A percentile compares a stretch with the other conserved stretches of the same genome.
Evolutionary conservation across 495 filamentous ascomycete species (phyloP).

Genomic region (Geoglossum glabrum): DNA sequence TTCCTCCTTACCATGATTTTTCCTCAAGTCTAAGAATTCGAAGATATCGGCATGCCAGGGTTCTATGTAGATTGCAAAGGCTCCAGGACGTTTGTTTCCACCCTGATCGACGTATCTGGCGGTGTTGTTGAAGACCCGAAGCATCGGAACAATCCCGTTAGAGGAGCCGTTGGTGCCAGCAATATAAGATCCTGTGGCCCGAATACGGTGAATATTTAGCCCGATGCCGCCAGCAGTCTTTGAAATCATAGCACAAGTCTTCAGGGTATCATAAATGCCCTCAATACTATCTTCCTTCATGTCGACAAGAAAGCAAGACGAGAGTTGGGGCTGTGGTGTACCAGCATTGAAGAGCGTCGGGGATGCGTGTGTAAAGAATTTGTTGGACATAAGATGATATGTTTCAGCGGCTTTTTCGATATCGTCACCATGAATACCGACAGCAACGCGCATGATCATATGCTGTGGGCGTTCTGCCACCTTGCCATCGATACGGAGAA

Average conservation of each 20-base stretch:
- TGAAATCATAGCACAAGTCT: slow-evolving; percentile 98
- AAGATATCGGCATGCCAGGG: slow-evolving; percentile 98
- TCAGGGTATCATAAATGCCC: slow-evolving; percentile 95
- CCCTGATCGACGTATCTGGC: slow-evolving; percentile 96
- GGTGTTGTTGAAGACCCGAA: slow-evolving; percentile 97
- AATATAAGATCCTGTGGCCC: slow-evolving; percentile 93
- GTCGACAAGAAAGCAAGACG: slow-evolving; percentile 93
- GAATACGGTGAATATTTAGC: slow-evolving; percentile 85
- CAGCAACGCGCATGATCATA: slow-evolving; percentile 97
- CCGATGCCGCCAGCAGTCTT: slow-evolving; percentile 98
- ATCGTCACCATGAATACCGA: slow-evolving; percentile 88
- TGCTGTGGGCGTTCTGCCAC: slow-evolving; percentile 94
- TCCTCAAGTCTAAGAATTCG: slow-evolving; percentile 88
- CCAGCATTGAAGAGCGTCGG: slow-evolving; percentile 96
- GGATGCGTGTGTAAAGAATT: slow-evolving; percentile 94
- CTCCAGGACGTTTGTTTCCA: slow-evolving; percentile 96
- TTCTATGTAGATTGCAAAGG: slow-evolving; percentile 98
- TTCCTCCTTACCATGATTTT: slow-evolving; percentile 99
- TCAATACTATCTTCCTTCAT: slow-evolving; percentile 99
- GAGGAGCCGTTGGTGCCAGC: slow-evolving; percentile 92
- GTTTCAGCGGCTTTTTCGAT: slow-evolving; percentile 89
- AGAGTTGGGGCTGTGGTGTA: slow-evolving; percentile 79
- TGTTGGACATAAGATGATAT: slow-evolving; percentile 94
- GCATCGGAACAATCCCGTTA: slow-evolving; percentile 94
- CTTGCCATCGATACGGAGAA: slow-evolving; percentile 78